These are phyloP conservation scores for Apiospora sp. DNA, from an alignment of 2,329 filamentous ascomycete species.

Conservation along the genomic window DNA sequence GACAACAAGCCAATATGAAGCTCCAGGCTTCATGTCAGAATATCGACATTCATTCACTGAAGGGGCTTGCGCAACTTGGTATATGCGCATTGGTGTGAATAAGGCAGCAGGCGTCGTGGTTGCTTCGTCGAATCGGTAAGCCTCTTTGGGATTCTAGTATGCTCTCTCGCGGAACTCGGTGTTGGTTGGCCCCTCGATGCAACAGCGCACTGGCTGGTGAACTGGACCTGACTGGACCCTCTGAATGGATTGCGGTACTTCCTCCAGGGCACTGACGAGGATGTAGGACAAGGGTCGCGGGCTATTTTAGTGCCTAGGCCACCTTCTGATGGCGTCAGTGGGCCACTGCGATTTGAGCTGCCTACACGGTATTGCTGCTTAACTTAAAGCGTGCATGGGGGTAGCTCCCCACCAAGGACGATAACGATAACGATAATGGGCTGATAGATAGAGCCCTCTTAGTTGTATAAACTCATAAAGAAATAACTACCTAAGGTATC, in stretches of 20 bases:
- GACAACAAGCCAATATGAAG: conserved; percentile 4
- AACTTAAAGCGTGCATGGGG: neutral
- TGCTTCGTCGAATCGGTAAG: conserved; percentile 7
- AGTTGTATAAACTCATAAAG: neutral
- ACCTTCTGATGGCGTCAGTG: neutral
- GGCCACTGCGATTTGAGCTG: neutral
- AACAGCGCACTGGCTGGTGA: neutral
- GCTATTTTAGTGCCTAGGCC: neutral
- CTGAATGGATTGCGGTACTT: neutral
- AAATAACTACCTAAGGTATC: too few relatives aligned
- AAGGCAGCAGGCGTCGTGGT: neutral
- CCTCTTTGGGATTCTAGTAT: conserved; percentile 15
- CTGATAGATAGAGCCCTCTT: neutral
- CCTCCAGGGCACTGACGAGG: neutral
- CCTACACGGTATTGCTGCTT: too few relatives aligned
- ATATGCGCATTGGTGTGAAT: neutral
- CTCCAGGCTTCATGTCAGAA: conserved; percentile 21
- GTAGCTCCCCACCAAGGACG: neutral
- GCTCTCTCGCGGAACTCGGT: conserved; percentile 13
- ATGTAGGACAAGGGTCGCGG: conserved; percentile 8
- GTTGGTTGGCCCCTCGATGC: conserved; percentile 19
- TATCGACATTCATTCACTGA: conserved; percentile 5
- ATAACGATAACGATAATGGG: neutral
- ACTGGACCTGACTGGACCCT: conserved; percentile 5
- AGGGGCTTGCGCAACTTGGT: conserved; percentile 11